These are phyloP conservation scores for Paramecium biaurelia DNA, from an alignment of 73 alveolate genomes.

Conservation along the genomic window DNA sequence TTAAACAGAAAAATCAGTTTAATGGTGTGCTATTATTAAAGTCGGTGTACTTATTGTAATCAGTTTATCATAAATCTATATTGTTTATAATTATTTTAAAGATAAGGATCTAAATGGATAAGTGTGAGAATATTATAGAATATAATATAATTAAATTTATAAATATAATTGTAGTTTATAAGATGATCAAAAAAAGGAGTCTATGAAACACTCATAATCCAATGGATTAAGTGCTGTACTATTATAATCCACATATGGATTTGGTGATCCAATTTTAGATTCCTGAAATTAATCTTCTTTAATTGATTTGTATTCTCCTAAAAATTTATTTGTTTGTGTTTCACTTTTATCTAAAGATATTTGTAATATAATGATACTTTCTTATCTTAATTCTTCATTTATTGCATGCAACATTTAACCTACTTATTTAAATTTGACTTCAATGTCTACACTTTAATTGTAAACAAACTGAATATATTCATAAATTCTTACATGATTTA, in stretches of 20 bases:
- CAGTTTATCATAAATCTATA: neutral
- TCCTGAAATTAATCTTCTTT: neutral
- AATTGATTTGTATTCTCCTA: neutral
- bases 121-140: neutral
- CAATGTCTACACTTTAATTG: slow-evolving; percentile 41
- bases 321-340: neutral
- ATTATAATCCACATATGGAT: slow-evolving; percentile 36
- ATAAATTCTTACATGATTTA: neutral
- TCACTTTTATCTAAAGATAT: neutral
- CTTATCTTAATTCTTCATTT: slow-evolving; percentile 44
- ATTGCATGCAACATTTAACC: slow-evolving; percentile 50
- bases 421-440: slow-evolving; percentile 45
- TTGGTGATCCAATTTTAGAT: slow-evolving; percentile 41
- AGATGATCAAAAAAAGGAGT: neutral
- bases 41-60: neutral
- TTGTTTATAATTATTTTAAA: slow-evolving; percentile 22
- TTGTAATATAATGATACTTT: neutral
- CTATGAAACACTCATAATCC: slow-evolving; percentile 29
- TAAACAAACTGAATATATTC: neutral
- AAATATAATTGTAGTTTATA: neutral
- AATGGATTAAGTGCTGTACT: neutral
- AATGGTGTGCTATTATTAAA: slow-evolving; percentile 9
- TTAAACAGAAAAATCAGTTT: slow-evolving; percentile 29
- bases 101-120: neutral
- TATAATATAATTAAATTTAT: neutral